Conservation (phyloP, 164 flowering plant species). For the Annona squamosa region DNA sequence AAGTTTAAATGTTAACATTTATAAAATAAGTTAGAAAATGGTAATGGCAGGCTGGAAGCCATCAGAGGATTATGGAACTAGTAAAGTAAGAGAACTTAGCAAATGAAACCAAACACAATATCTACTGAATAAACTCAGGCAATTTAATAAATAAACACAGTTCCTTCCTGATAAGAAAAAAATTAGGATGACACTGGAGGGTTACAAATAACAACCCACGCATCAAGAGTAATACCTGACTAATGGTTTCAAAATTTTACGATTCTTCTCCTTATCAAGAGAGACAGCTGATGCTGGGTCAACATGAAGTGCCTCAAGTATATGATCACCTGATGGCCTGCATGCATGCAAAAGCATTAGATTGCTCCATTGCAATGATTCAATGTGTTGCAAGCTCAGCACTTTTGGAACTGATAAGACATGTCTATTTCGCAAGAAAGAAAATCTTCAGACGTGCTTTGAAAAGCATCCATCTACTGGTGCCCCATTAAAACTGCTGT, state of each 20-base stretch:
- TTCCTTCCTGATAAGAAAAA: background rate
- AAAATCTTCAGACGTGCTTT: constrained; percentile 28
- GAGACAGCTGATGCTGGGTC: constrained; percentile 97
- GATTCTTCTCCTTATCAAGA: constrained; percentile 63
- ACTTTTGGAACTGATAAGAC: constrained; percentile 3
- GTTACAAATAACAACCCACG: background rate
- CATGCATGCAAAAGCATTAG: constrained; percentile 4
- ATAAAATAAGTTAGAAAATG: background rate
- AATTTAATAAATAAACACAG: background rate
- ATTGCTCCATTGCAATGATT: constrained; percentile 70
- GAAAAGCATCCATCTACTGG: constrained; percentile 25
- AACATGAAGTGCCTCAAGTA: constrained; percentile 90
- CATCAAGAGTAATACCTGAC: constrained; percentile 39
- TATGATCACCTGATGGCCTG: constrained; percentile 39
- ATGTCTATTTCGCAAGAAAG: constrained; percentile 12
- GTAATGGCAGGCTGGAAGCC: background rate
- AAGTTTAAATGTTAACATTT: constrained; percentile 3
- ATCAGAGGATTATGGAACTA: background rate
- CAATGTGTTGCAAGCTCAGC: constrained; percentile 14
- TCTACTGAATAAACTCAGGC: background rate
- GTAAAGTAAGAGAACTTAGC: background rate
- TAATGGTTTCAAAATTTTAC: constrained; percentile 46
- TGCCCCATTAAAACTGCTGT: constrained; percentile 5
- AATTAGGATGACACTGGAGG: background rate
- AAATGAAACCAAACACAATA: background rate